phyloP scores from a whole-genome alignment of 305 asterid genomes.

The Petunia hybrid region DNA sequence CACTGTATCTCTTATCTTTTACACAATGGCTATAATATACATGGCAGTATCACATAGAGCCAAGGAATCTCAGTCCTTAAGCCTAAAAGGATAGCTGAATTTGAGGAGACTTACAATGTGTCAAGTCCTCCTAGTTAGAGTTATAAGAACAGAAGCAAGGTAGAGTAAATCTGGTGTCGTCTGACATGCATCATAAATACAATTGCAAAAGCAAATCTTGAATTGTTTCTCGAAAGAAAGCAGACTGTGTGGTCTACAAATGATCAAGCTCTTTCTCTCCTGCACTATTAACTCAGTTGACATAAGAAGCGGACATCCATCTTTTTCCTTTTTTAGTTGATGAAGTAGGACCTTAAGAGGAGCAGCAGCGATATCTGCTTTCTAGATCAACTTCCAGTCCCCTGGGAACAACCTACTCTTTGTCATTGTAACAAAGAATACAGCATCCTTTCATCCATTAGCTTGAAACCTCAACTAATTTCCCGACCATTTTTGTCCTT shows the following conservation, averaged over 20 bases:
- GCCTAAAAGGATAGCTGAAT: slow-evolving; percentile 12
- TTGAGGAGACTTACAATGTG: background rate
- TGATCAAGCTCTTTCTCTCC: slow-evolving; percentile 6
- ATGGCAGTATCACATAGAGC: background rate
- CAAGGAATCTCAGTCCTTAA: background rate
- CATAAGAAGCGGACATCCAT: background rate
- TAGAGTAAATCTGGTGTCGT: background rate
- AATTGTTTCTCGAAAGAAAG: slow-evolving; percentile 1
- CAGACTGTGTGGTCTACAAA: background rate
- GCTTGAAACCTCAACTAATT: slow-evolving; percentile 27
- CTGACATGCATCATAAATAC: slow-evolving; percentile 11
- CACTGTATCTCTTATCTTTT: background rate
- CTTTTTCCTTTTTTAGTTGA: slow-evolving; percentile 1
- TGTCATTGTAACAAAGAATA: slow-evolving; percentile 29
- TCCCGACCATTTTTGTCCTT: slow-evolving; percentile 32
- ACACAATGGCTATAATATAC: slow-evolving; percentile 20
- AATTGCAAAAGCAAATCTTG: background rate
- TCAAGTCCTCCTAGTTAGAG: slow-evolving; percentile 6
- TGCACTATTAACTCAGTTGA: background rate
- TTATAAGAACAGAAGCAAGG: background rate
- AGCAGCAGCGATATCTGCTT: background rate
- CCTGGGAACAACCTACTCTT: slow-evolving; percentile 36
- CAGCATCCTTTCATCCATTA: slow-evolving; percentile 2
- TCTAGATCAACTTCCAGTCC: slow-evolving; percentile 6
- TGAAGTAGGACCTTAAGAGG: background rate